Percentiles rank a stretch among this genome's conserved stretches.
Evolutionary conservation across 768 basidiomycete genomes (phyloP).

Genomic region (Gloeostereum incarnatum): DNA sequence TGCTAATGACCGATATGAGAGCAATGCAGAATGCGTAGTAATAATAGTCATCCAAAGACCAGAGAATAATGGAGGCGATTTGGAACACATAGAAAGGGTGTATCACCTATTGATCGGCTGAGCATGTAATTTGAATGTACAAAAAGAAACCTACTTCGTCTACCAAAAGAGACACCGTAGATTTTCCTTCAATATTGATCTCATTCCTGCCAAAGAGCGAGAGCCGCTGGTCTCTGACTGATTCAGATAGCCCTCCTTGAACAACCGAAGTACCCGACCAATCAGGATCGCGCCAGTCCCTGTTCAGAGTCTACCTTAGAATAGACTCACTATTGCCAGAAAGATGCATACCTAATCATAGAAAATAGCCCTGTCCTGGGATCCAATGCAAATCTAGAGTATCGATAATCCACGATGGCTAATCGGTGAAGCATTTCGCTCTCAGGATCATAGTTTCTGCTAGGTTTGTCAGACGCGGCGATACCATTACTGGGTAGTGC

Average conservation of each 20-base stretch:
- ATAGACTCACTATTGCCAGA: slow-evolving; percentile 1
- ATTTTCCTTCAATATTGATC: slow-evolving; percentile 88
- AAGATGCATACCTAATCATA: slow-evolving; percentile 58
- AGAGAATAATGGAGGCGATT: slow-evolving; percentile 87
- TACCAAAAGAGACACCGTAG: slow-evolving; percentile 63
- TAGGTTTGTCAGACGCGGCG: slow-evolving; percentile 17
- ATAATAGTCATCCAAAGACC: slow-evolving; percentile 93
- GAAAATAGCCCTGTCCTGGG: slow-evolving; percentile 73
- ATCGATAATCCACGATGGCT: slow-evolving; percentile 81
- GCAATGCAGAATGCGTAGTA: slow-evolving; percentile 98
- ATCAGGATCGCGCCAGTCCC: slow-evolving; percentile 83
- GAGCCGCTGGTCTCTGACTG: slow-evolving; percentile 52
- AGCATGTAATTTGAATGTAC: neutral
- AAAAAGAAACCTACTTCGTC: slow-evolving; percentile 61
- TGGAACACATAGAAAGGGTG: slow-evolving; percentile 99
- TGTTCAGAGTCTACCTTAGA: slow-evolving; percentile 19
- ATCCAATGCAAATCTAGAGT: slow-evolving; percentile 85
- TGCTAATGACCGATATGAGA: slow-evolving; percentile 79
- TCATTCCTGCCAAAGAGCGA: slow-evolving; percentile 77
- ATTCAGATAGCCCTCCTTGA: slow-evolving; percentile 50
- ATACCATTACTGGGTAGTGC: slow-evolving; percentile 5
- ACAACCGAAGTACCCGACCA: slow-evolving; percentile 60
- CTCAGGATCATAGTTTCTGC: slow-evolving; percentile 20
- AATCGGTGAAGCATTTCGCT: slow-evolving; percentile 39
- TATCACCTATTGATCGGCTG: slow-evolving; percentile 48